Evolutionary conservation across 2,329 filamentous ascomycete species (phyloP), one percentile per base, ranked within the genome.

Genomic region (Penicillium sp.): DNA sequence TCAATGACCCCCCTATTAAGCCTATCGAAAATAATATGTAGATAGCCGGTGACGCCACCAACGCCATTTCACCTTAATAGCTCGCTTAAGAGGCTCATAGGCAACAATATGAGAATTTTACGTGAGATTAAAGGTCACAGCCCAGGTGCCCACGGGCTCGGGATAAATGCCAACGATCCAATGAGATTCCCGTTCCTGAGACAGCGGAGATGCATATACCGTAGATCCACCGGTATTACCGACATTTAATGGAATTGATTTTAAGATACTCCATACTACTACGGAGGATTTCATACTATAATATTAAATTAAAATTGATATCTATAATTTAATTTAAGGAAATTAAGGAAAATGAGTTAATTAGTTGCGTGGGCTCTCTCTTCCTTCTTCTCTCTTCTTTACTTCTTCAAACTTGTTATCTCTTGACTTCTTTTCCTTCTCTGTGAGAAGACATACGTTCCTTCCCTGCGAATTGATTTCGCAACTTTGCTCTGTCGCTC

Each of bases 391-490:
- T 56, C 55, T 64, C 56, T 58, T 62, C 60, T 58, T 57, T 37
- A 35, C 18, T 50, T 51, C 45, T 56, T 58, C 44, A 55, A 59
- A 47, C 49, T 48, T 48, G 43, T 31, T 37, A 56, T 38, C 22
- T 45, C 24, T 35, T 22, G 24, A 54, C 45, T 55, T 29, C 24
- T 45, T 60, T 56, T 62, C 35, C 45, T 55, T 53, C 51, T 52
- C 53, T 54, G 51, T 52, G 52, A 60, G 53, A 61, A 46, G 37
- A 44, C 49, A 43, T 53, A 52, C 58, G 40, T 59, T 58, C 57
- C 49, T 60, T 60, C 61, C 58, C 40, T 61, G 69, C 71, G 72
- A 72, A 72, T 74, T 64, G 72, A 74, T 62, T 74, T 74, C 69
- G 72, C 66, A 57, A 57, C 38, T 39, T 38, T 53, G 49, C 47